Evolutionary conservation across 129 eudicot species (phyloP), one percentile per base, ranked within the genome.

Genomic region (Mikania micrantha): DNA sequence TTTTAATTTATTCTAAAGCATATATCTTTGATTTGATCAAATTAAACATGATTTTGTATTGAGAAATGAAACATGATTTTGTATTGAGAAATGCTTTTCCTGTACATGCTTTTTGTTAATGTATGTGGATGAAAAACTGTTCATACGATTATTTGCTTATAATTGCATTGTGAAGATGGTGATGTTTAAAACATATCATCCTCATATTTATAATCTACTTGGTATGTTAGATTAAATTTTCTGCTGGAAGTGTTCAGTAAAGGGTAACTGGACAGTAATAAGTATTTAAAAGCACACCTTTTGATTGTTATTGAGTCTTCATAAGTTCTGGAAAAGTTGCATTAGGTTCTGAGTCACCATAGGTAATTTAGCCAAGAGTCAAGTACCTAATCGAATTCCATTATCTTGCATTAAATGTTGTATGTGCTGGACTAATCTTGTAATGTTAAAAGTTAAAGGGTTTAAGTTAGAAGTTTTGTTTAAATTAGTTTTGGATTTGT

Each of bases 71-170:
- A 52, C 58, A 58, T 64, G 48, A 27, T 17, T 45, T n/a, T n/a
- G n/a, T n/a, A n/a, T n/a, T n/a, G n/a, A n/a, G n/a, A n/a, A n/a
- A 20, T 64, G 66, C 32, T 64, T 50, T 60, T 44, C 25, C 10
- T 45, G 24, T 31, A 4, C 47, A 22, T 60, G 50, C 67, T 47
- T 34, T 72, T 31, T 47, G 45, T 60, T 20, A 45, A 44, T 24
- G 8, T 72, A 4, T 64, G 65, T 64, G 47, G 65, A 17, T 40
- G 57, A 64, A 53, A 62, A 50, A 25, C 72, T 41, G 15, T 52
- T 63, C 35, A 25, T 53, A 13, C 50, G 19, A 38, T 52, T 21
- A 56, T 60, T 32, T 73, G 32, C 41, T 39, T 41, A 48, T 64
- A 49, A 61, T 73, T 5, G 11, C 77, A 31, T 47, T 45, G 60